Base-by-base conservation (phyloP, 495 filamentous ascomycete species). In the Aspergillus cristatus region DNA sequence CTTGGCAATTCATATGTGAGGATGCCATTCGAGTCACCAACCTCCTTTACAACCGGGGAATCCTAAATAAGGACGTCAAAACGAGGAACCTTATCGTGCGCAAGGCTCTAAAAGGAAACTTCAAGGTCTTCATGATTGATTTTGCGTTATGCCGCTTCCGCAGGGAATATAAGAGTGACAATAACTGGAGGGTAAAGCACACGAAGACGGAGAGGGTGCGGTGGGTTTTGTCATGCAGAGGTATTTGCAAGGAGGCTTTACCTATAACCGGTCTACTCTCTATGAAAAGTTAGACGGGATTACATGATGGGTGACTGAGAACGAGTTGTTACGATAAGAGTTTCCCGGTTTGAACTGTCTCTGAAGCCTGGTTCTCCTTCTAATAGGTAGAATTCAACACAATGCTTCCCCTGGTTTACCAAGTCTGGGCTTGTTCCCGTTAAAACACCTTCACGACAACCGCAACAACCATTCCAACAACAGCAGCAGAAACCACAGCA, bases 51-150 rank as follows among this genome's bases (percentile, higher is more conserved):
- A 48, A 55, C 33, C 29, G 32, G 12, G 47, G 51, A 16, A 51
- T 64, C 24, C 32, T 54, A 3, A 58, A 60, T 33, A 13, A 43
- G 24, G 54, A 58, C 50, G 46, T 53, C 8, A 47, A 49, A 28
- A 34, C 46, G 3, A 40, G 44, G 16, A 62, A 35, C 28, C 57
- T 64, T 14, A 50, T 62, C 14, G 52, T 62, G 30, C 37, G 26
- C 2, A 15, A 35, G 16, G 6, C 34, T n/a, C 3, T 20, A 11
- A 33, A 33, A 3, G 14, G 33, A 14, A n/a, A 12, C 5, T 54
- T 36, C 12, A 45, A 55, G n/a, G 41, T 53, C 0, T 26, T 51
- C 40, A 61, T 60, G 51, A 43, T 56, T 12, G 56, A 62, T 37
- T 60, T 58, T 40, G 54, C 47, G 10, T 22, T 51, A 7, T 54